Percentiles rank a stretch among this genome's conserved stretches.
phyloP scores from a whole-genome alignment of 1,284 basidiomycete species.

The Tilletia indica region DNA sequence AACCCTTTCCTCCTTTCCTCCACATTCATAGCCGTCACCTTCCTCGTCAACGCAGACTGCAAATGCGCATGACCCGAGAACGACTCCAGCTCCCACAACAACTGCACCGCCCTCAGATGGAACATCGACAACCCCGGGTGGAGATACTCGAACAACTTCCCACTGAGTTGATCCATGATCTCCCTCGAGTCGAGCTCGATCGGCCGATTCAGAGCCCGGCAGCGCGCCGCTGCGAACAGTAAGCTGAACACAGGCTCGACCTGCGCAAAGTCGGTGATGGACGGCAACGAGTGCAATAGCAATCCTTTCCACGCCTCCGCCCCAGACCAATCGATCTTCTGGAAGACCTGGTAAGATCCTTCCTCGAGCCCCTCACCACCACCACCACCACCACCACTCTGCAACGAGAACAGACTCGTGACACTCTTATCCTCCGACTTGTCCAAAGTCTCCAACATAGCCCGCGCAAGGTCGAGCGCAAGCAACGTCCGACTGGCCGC shows the following conservation, averaged over 20 bases:
- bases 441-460: conserved; percentile 1
- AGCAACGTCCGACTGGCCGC: background rate
- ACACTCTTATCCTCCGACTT: conserved; percentile 13
- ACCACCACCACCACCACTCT: background rate
- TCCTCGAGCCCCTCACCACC: background rate
- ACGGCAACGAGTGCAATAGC: background rate
- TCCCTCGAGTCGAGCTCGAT: conserved; percentile 28
- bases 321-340: conserved; percentile 7
- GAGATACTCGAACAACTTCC: conserved; percentile 73
- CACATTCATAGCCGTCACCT: background rate
- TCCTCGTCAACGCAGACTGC: background rate
- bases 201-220: conserved; percentile 28
- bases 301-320: conserved; percentile 9
- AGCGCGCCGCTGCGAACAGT: conserved; percentile 36
- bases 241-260: conserved; percentile 36
- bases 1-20: background rate
- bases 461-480: background rate
- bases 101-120: conserved; percentile 75
- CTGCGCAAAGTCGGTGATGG: conserved; percentile 29
- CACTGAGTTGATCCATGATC: conserved; percentile 28
- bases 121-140: conserved; percentile 68
- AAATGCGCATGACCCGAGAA: conserved; percentile 2
- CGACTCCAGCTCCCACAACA: conserved; percentile 70
- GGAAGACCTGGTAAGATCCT: background rate
- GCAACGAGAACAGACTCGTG: conserved; percentile 3